phyloP scores from a whole-genome alignment of 2,329 filamentous ascomycete species.

The Aspergillus glaucus region DNA sequence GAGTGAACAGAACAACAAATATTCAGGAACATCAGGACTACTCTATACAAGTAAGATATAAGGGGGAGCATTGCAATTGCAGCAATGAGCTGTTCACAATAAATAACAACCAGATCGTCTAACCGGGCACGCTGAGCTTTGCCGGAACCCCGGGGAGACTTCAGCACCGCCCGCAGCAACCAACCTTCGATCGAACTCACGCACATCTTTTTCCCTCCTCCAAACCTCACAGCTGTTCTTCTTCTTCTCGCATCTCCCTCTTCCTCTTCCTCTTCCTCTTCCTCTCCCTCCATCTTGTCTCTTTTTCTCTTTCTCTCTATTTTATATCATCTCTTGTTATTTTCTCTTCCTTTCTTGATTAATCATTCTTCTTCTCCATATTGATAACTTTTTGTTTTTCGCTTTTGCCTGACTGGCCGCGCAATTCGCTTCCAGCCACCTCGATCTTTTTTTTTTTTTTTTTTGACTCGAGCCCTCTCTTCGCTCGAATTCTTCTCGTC shows the following conservation, averaged over 20 bases:
- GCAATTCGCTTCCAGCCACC: slow-evolving; percentile 32
- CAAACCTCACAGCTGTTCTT: slow-evolving; percentile 2
- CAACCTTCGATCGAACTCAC: background rate
- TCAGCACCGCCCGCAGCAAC: background rate
- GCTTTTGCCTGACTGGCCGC: slow-evolving; percentile 18
- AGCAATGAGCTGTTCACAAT: background rate
- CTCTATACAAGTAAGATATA: too few relatives aligned
- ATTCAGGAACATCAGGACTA: too few relatives aligned
- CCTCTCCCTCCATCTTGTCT: slow-evolving; percentile 10
- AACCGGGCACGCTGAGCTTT: too few relatives aligned
- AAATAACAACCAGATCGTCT: background rate
- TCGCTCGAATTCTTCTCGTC: slow-evolving; percentile 8
- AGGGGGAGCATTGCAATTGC: background rate
- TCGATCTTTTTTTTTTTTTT: slow-evolving; percentile 34
- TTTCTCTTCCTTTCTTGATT: slow-evolving; percentile 12
- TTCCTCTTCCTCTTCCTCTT: slow-evolving; percentile 12
- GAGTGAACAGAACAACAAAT: too few relatives aligned
- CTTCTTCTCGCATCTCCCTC: slow-evolving; percentile 4
- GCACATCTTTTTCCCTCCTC: background rate
- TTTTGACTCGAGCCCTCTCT: slow-evolving; percentile 15
- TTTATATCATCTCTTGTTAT: slow-evolving; percentile 13
- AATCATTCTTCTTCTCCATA: slow-evolving; percentile 20
- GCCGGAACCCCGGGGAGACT: background rate
- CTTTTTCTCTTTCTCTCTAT: slow-evolving; percentile 4
- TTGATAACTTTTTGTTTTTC: slow-evolving; percentile 12